These are phyloP conservation scores for Eragrostis curvula DNA, from an alignment of 176 grass and related monocot genomes.

Conservation along the genomic window DNA sequence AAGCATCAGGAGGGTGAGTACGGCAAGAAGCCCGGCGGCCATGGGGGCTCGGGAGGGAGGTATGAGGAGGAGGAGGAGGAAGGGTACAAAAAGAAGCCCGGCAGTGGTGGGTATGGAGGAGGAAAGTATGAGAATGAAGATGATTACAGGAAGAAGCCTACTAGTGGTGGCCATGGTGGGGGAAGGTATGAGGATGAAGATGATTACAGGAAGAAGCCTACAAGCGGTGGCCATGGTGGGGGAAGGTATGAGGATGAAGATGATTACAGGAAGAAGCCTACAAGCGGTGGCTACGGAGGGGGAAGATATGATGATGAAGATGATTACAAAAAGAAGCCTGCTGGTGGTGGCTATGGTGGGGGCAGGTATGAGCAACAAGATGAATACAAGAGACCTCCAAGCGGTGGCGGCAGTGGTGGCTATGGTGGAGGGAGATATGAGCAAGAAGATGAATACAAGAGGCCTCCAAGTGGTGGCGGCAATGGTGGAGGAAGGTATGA, in stretches of 20 bases:
- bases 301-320: slow-evolving; percentile 41
- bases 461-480: slow-evolving; percentile 20
- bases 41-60: slow-evolving; percentile 26
- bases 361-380: slow-evolving; percentile 48
- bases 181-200: slow-evolving; percentile 40
- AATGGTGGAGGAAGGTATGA: slow-evolving; percentile 32
- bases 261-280: slow-evolving; percentile 16
- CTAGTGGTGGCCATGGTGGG: background rate
- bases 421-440: slow-evolving; percentile 39
- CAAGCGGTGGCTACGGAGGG: slow-evolving; percentile 9
- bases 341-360: slow-evolving; percentile 31
- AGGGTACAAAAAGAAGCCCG: slow-evolving; percentile 41
- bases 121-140: slow-evolving; percentile 13
- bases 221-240: slow-evolving; percentile 38
- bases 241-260: slow-evolving; percentile 51
- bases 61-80: slow-evolving; percentile 48
- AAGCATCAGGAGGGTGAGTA: slow-evolving; percentile 39
- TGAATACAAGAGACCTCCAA: slow-evolving; percentile 42
- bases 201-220: slow-evolving; percentile 40
- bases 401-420: slow-evolving; percentile 6
- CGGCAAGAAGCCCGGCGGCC: slow-evolving; percentile 31
- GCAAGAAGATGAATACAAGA: slow-evolving; percentile 48
- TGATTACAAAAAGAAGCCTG: slow-evolving; percentile 40
- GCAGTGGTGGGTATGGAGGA: slow-evolving; percentile 33
- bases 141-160: slow-evolving; percentile 50